Base-by-base conservation (phyloP, 75 land plant species). In the Azolla pinnata region DNA sequence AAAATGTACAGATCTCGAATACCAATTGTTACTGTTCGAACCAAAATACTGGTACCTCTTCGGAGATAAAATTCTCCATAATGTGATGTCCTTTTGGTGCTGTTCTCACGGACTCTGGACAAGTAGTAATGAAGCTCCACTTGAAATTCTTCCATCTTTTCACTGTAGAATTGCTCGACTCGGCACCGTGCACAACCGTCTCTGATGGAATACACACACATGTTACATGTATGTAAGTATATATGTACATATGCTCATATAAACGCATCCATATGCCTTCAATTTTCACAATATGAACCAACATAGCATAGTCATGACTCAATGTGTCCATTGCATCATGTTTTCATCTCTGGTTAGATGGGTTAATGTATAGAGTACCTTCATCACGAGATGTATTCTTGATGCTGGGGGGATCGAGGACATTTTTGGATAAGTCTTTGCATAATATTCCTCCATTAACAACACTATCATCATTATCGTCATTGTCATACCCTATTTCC, bases 61-160 rank as follows among this genome's bases (percentile, higher is more conserved):
- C 18, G 28, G 65, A 63, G 19, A 63, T 63, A 31, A 63, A 63
- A 33, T 63, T 25, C 29, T 63, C 65, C 3, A 63, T 25, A 19
- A 63, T 17, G 20, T 50, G 30, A 49, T 63, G 49, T 12, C 65
- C 65, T 21, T 46, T 47, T 50, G 29, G 65, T 4, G 54, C 32
- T 49, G 5, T 61, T 57, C n/a, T n/a, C n/a, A n/a, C n/a, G n/a
- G 34, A 20, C 8, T 20, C 38, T 33, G 27, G 44, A 21, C 18
- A 60, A 2, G 44, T 4, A 1, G 26, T 38, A 19, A 60, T 38
- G 23, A 60, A 25, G 9, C 25, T 19, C 46, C 62, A 28, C 4
- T 9, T 3, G 4, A 18, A 3, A 46, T 9, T n/a, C 21, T 26
- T 52, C 4, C 2, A 26, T 25, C 2, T 12, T 52, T 26, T 26